These are phyloP conservation scores for Beauveria medogensis DNA, from an alignment of 2,329 filamentous ascomycete genomes.

Conservation along the genomic window DNA sequence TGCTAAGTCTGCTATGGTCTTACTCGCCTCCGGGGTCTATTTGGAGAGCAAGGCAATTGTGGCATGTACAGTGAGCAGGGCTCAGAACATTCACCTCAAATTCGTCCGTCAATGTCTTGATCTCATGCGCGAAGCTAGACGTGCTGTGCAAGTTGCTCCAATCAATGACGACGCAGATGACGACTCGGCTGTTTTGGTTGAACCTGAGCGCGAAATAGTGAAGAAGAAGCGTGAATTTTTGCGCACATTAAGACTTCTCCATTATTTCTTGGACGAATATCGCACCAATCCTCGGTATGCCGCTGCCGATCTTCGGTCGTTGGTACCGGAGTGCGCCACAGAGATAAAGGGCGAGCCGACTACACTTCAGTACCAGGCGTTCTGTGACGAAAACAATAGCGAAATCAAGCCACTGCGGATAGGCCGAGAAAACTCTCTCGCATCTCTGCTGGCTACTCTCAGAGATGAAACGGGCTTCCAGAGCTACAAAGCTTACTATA, in stretches of 20 bases:
- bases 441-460: conserved; percentile 60
- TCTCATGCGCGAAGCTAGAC: conserved; percentile 55
- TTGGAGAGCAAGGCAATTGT: conserved; percentile 48
- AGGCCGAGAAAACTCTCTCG: conserved; percentile 61
- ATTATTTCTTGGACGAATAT: conserved; percentile 57
- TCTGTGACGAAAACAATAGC: conserved; percentile 52
- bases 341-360: conserved; percentile 55
- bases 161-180: conserved; percentile 41
- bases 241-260: conserved; percentile 60
- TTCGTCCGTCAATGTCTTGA: conserved; percentile 67
- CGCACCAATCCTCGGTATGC: conserved; percentile 54
- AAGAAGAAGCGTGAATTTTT: conserved; percentile 53
- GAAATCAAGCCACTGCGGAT: conserved; percentile 56
- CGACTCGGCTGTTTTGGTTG: conserved; percentile 45
- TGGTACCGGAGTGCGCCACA: conserved; percentile 43
- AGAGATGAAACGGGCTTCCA: conserved; percentile 64
- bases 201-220: conserved; percentile 37
- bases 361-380: conserved; percentile 66
- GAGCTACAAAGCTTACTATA: conserved; percentile 65
- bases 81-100: conserved; percentile 54
- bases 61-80: conserved; percentile 40
- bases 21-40: conserved; percentile 65
- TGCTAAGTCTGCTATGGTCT: conserved; percentile 58
- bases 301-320: conserved; percentile 46
- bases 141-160: background rate